Evolutionary conservation across 306 rosid genomes (phyloP).

Genomic region (Begonia loranthoides): DNA sequence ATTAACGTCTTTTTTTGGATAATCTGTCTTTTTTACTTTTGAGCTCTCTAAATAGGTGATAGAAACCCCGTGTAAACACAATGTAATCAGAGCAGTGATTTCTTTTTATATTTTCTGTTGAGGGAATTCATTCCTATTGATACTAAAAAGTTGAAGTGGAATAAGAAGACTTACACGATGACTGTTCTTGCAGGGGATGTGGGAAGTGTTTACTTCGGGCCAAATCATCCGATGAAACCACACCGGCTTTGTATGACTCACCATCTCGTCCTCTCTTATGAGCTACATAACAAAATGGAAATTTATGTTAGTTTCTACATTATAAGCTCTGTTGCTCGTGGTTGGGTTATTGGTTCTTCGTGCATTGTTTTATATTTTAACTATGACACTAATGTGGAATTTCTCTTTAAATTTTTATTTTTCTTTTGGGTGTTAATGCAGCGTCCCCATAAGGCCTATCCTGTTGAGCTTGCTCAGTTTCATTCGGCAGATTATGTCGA

Average conservation of each 20-base stretch:
- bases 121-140: too few species aligned
- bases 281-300: constrained; percentile 96
- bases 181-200: constrained; percentile 67
- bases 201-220: constrained; percentile 95
- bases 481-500: constrained; percentile 90
- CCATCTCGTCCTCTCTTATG: constrained; percentile 94
- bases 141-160: too few species aligned
- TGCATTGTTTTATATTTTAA: constrained; percentile 6
- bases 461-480: constrained; percentile 98
- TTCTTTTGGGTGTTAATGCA: constrained; percentile 22
- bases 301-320: constrained; percentile 55
- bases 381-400: neutral
- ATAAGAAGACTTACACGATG: neutral
- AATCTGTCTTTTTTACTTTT: too few species aligned
- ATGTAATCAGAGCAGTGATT: too few species aligned
- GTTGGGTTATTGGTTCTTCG: neutral
- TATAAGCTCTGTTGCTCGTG: neutral
- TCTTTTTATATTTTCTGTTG: too few species aligned
- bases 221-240: constrained; percentile 98
- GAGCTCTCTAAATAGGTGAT: too few species aligned
- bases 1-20: neutral
- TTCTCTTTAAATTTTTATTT: neutral
- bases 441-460: constrained; percentile 99
- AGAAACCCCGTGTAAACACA: too few species aligned
- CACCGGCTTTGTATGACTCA: constrained; percentile 98